Percentiles rank a stretch among this genome's conserved stretches.
Evolutionary conservation across 495 filamentous ascomycete species (phyloP).

Genomic region (Trichocladium uniseriatum): DNA sequence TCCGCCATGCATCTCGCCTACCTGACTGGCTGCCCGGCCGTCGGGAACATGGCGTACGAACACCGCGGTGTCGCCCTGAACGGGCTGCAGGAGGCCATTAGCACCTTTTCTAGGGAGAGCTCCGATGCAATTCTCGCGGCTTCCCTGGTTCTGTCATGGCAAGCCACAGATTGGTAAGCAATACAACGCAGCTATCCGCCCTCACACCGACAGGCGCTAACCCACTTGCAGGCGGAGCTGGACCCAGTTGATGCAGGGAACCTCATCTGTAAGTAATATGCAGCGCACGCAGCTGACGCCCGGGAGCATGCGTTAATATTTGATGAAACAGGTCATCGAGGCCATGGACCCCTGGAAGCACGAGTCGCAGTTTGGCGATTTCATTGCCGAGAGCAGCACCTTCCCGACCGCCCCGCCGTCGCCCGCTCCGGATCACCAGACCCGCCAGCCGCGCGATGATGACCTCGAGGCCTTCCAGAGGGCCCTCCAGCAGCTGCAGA

Average conservation of each 20-base stretch:
- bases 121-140: conserved; percentile 89
- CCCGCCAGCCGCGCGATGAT: conserved; percentile 50
- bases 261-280: conserved; percentile 64
- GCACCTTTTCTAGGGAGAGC: conserved; percentile 73
- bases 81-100: conserved; percentile 80
- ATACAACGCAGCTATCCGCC: conserved; percentile 27
- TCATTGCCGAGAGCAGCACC: conserved; percentile 66
- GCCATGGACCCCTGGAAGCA: conserved; percentile 91
- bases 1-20: conserved; percentile 87
- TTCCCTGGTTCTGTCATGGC: conserved; percentile 90
- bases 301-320: conserved; percentile 23
- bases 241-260: conserved; percentile 86
- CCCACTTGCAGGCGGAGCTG: conserved; percentile 63
- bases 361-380: conserved; percentile 74
- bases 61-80: conserved; percentile 77
- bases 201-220: conserved; percentile 25
- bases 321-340: conserved; percentile 57
- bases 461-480: conserved; percentile 58
- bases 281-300: neutral
- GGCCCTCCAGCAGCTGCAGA: conserved; percentile 59
- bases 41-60: conserved; percentile 75
- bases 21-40: conserved; percentile 71
- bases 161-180: conserved; percentile 89
- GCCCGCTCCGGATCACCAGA: conserved; percentile 48
- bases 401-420: conserved; percentile 55